phyloP scores from a whole-genome alignment of 176 grass and related monocot genomes.

The Zea luxurians region DNA sequence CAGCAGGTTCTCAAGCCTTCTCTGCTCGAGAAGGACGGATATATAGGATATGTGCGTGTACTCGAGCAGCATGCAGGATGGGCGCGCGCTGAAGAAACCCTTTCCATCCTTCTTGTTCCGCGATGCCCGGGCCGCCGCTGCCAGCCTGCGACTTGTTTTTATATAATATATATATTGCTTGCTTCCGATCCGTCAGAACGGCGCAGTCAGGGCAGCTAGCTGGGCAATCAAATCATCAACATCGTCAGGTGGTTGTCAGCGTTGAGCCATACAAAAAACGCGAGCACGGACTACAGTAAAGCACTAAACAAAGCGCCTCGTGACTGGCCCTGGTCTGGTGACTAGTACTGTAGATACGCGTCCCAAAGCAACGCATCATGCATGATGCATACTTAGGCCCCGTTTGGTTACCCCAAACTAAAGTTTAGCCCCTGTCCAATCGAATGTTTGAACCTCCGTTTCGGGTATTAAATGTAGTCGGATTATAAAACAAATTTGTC shows the following conservation, averaged over 20 bases:
- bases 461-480: too few relatives aligned
- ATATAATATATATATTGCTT: neutral
- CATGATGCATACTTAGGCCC: conserved; percentile 36
- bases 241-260: conserved; percentile 36
- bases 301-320: conserved; percentile 26
- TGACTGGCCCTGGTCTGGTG: neutral
- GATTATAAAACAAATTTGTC: too few relatives aligned
- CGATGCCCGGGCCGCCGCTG: neutral
- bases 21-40: too few relatives aligned
- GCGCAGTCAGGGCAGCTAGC: neutral
- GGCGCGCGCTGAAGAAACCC: conserved; percentile 20
- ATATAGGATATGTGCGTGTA: too few relatives aligned
- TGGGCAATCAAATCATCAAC: conserved; percentile 37
- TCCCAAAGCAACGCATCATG: conserved; percentile 30
- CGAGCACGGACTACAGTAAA: conserved; percentile 6
- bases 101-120: conserved; percentile 37
- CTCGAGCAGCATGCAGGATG: neutral
- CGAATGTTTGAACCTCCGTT: too few relatives aligned
- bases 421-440: too few relatives aligned
- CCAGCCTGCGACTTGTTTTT: neutral
- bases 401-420: too few relatives aligned
- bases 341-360: conserved; percentile 29
- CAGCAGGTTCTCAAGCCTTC: too few relatives aligned
- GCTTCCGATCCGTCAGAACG: conserved; percentile 18
- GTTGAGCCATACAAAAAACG: conserved; percentile 23